Evolutionary conservation across 1,284 basidiomycete genomes (phyloP).

Genomic region (Puccinia hordei): DNA sequence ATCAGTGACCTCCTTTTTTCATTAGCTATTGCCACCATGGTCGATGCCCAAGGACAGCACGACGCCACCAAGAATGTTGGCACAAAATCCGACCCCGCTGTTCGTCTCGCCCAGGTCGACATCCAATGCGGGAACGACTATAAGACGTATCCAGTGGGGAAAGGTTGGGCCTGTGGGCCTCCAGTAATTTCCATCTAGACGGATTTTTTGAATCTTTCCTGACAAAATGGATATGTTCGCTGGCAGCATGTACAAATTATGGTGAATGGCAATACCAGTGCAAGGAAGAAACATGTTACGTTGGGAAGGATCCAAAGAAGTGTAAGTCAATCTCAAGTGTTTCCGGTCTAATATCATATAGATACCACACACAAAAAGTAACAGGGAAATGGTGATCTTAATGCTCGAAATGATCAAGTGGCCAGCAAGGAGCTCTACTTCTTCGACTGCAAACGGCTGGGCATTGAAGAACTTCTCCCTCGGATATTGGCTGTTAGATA

Average conservation of each 20-base stretch:
- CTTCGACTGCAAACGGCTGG: constrained; percentile 10
- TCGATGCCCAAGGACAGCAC: background rate
- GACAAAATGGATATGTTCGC: background rate
- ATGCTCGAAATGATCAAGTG: background rate
- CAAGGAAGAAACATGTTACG: constrained; percentile 3
- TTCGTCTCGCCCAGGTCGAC: background rate
- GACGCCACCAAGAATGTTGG: background rate
- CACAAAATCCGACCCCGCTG: background rate
- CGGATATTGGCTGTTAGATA: constrained; percentile 35
- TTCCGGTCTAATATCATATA: background rate
- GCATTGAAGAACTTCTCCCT: constrained; percentile 28
- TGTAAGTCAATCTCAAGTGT: background rate
- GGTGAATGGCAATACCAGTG: constrained; percentile 9
- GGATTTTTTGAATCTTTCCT: background rate
- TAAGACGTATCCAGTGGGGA: constrained; percentile 7
- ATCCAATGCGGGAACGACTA: constrained; percentile 35
- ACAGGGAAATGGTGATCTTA: background rate
- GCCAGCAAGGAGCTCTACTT: constrained; percentile 22
- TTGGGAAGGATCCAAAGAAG: background rate
- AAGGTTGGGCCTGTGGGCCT: constrained; percentile 9
- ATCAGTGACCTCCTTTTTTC: background rate
- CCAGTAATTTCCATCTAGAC: background rate
- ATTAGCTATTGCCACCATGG: background rate
- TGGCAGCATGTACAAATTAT: constrained; percentile 31
- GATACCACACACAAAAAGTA: background rate